Conservation (phyloP, 352 stramenopile species). For the Plasmopara viticola region DNA sequence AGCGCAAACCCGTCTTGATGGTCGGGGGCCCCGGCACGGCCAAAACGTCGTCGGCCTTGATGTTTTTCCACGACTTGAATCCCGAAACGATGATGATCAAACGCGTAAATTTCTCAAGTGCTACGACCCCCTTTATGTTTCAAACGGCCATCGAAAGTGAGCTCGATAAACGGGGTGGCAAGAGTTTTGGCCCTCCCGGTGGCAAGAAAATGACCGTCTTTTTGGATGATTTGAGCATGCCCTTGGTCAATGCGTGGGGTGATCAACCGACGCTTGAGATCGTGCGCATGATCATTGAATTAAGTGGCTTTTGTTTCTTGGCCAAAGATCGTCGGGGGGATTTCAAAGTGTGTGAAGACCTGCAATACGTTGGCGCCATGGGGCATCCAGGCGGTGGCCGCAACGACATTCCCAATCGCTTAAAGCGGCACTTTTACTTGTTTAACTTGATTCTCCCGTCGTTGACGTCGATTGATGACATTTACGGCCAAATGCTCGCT, state of each 20-base stretch:
- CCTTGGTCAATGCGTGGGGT: slow-evolving; percentile 97
- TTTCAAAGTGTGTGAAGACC: slow-evolving; percentile 97
- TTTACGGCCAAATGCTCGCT: slow-evolving; percentile 98
- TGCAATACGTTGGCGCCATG: slow-evolving; percentile 98
- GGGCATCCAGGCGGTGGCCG: slow-evolving; percentile 94
- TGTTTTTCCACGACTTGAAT: slow-evolving; percentile 96
- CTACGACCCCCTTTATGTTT: slow-evolving; percentile 97
- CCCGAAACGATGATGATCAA: slow-evolving; percentile 94
- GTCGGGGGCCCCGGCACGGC: slow-evolving; percentile 95
- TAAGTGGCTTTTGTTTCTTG: slow-evolving; percentile 96
- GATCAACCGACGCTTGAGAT: slow-evolving; percentile 98
- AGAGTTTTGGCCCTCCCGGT: slow-evolving; percentile 96
- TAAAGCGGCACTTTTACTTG: slow-evolving; percentile 99
- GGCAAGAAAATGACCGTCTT: slow-evolving; percentile 99
- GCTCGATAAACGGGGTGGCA: slow-evolving; percentile 96
- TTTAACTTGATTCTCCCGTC: slow-evolving; percentile 97
- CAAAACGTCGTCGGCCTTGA: slow-evolving; percentile 96
- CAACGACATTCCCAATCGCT: slow-evolving; percentile 98
- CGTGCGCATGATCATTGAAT: slow-evolving; percentile 95
- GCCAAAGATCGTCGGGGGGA: slow-evolving; percentile 97
- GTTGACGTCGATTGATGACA: slow-evolving; percentile 98
- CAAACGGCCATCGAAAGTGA: slow-evolving; percentile 97
- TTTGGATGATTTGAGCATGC: slow-evolving; percentile 96
- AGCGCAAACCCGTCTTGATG: slow-evolving; percentile 93
- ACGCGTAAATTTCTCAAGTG: slow-evolving; percentile 97